Evolutionary conservation across 129 eudicot species (phyloP), one percentile per base, ranked within the genome.

Genomic region (Chrysanthemum lavandulifolium): DNA sequence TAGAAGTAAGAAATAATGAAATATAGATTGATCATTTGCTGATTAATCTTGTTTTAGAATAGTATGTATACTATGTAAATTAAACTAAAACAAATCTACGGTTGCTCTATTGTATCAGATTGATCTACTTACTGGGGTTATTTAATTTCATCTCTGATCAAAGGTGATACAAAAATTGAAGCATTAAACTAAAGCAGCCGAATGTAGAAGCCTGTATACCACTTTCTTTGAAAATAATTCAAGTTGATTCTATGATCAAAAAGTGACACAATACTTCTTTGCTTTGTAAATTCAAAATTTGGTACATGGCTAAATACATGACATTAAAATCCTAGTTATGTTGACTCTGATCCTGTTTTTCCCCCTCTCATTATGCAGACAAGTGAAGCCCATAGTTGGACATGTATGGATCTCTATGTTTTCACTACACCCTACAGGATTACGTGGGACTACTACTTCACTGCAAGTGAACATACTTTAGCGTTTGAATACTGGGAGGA

Each of bases 371-470:
- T 48, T 73, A 47, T 53, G 27, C 89, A 95, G 99, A 91, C 99
- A 14, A 81, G 82, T 66, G 90, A 84, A 67, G 97, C 97, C 13
- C 97, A 91, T 71, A 91, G 97, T 79, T 95, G 97, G 96, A 83
- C 97, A 50, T 95, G 99, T 79, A 86, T 95, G 96, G 99, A 95
- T 85, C 88, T 95, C 49, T 95, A 95, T 74, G 99, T 95, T 21
- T 95, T 95, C 67, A 97, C 99, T 16, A 95, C 99, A 36, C 99
- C 99, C 5, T 95, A 95, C 80, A 83, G 99, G 73, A 73, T 95
- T 71, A 88, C 97, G 51, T 95, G 99, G 99, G 99, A 95, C 67
- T 95, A 91, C 82, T 95, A 95, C 83, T 95, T 95, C 61, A 57
- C 87, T 12, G 89, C 94, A 36, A 84, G 86, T 19, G 87, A 91